phyloP scores from a whole-genome alignment of 495 filamentous ascomycete genomes.

The Podospora anserina region DNA sequence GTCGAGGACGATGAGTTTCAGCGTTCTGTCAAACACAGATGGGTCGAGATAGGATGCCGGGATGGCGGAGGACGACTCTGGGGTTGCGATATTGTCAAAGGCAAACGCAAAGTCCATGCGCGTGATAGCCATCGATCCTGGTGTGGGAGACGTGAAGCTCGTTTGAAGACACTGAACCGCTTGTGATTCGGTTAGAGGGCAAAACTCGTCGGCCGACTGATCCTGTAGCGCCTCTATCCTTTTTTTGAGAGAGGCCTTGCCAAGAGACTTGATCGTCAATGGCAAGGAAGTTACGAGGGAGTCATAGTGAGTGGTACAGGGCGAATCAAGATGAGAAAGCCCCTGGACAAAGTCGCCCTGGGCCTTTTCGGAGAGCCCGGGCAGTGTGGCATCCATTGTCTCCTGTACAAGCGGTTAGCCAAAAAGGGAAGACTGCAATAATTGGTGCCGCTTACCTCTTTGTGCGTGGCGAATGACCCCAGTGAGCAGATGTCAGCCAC shows the following conservation, averaged over 20 bases:
- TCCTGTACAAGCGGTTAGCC: constrained; percentile 36
- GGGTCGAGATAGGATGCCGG: constrained; percentile 44
- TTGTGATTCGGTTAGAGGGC: constrained; percentile 30
- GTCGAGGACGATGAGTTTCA: constrained; percentile 63
- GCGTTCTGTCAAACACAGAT: constrained; percentile 69
- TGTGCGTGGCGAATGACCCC: constrained; percentile 36
- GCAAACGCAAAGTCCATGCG: constrained; percentile 49
- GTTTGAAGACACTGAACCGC: constrained; percentile 30
- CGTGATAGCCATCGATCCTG: constrained; percentile 24
- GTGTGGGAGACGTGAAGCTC: constrained; percentile 24
- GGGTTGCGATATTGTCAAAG: constrained; percentile 55
- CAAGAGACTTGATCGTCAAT: constrained; percentile 36
- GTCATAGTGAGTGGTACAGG: constrained; percentile 26
- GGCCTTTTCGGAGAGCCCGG: constrained; percentile 55
- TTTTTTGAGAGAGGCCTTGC: constrained; percentile 31
- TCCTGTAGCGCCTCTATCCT: constrained; percentile 8
- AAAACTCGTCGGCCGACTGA: constrained; percentile 6
- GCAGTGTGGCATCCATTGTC: constrained; percentile 58
- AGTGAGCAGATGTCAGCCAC: constrained; percentile 48
- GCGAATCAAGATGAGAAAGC: constrained; percentile 57
- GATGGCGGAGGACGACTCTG: constrained; percentile 36
- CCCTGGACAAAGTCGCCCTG: constrained; percentile 64
- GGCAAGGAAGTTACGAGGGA: constrained; percentile 25
- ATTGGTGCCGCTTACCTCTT: constrained; percentile 36
- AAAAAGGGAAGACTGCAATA: background rate